A percentile compares a stretch with the other conserved stretches of the same genome.
Conservation (phyloP, 192 early-diverging fungal species). For the Rhizophagus clarus region DNA sequence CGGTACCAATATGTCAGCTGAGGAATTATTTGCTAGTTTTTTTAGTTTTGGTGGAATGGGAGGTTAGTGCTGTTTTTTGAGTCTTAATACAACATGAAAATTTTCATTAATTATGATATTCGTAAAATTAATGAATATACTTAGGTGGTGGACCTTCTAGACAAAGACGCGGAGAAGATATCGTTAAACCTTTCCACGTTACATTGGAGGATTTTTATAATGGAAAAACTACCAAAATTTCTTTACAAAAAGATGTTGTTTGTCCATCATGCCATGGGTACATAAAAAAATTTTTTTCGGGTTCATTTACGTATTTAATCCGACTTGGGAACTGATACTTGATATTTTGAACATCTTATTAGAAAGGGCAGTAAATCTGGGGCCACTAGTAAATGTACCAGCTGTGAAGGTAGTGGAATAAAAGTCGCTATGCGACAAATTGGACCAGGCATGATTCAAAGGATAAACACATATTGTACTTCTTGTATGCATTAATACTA, state of each 20-base stretch:
- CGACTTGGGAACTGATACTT: constrained; percentile 34
- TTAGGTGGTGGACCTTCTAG: constrained; percentile 40
- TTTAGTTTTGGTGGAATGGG: constrained; percentile 67
- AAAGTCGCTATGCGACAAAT: constrained; percentile 80
- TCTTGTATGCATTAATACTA: constrained; percentile 56
- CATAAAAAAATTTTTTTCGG: not conserved
- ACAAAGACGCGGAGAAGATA: constrained; percentile 52
- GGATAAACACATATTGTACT: constrained; percentile 80
- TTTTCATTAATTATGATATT: not conserved
- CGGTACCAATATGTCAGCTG: constrained; percentile 69
- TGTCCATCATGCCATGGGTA: constrained; percentile 68
- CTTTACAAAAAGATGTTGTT: constrained; percentile 77
- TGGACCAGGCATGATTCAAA: constrained; percentile 90
- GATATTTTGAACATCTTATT: constrained; percentile 28
- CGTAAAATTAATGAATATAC: not conserved
- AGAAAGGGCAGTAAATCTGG: constrained; percentile 86
- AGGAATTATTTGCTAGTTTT: constrained; percentile 84
- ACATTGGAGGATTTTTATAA: constrained; percentile 94
- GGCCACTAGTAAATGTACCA: constrained; percentile 69
- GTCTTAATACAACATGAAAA: not conserved
- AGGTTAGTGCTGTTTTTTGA: constrained; percentile 42
- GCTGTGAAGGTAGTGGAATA: constrained; percentile 81
- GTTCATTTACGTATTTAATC: constrained; percentile 45
- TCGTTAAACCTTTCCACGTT: constrained; percentile 77
- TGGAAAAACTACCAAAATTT: constrained; percentile 81